Evolutionary conservation across 1,284 basidiomycete genomes (phyloP), one percentile per base, ranked within the genome.

Genomic region (Cutaneotrichosporon mucoides): DNA sequence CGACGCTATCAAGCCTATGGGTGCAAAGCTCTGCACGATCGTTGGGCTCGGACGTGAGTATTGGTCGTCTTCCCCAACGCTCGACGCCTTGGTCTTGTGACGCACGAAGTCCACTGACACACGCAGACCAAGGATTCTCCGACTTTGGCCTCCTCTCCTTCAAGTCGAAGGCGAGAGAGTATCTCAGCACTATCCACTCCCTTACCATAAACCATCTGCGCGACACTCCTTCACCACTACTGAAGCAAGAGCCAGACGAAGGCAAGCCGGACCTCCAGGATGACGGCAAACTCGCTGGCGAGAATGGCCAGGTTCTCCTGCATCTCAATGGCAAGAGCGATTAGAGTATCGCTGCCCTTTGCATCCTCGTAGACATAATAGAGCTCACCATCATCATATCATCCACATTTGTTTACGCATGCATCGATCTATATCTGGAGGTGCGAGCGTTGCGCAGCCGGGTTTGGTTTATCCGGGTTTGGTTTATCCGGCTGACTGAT

Each of bases 1-100:
- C 53, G 64, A 81, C 65, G 79, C 80, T 33, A 73, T 87, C 24
- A 78, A 86, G 6, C 73, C 73, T 12, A 55, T 67, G 3, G 50
- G 65, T 8, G 75, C 69, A 4, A 67, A 54, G 10, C 51, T 76
- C 45, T 55, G 73, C 15, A 72, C 70, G 24, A 58, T 78, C 4
- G 51, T 71, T 13, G 73, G 73, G 4, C 60, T 66, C 1, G 68
- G 62, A 24, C 75, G 75, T 76, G 51, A 68, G 75, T 72, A 6
- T 24, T 24, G 24, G 24, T 24, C 24, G n/a, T 24, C 24, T 24
- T 24, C 3, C 24, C 3, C 24, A 3, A 24, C 2, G 24, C 24
- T 24, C 24, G 24, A 24, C 2, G 24, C 24, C 2, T 24, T 24
- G 24, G 24, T 24, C 24, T n/a, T n/a, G n/a, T n/a, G n/a, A n/a